Conservation (phyloP, 208 protist species). For the Leishmania braziliensis region DNA sequence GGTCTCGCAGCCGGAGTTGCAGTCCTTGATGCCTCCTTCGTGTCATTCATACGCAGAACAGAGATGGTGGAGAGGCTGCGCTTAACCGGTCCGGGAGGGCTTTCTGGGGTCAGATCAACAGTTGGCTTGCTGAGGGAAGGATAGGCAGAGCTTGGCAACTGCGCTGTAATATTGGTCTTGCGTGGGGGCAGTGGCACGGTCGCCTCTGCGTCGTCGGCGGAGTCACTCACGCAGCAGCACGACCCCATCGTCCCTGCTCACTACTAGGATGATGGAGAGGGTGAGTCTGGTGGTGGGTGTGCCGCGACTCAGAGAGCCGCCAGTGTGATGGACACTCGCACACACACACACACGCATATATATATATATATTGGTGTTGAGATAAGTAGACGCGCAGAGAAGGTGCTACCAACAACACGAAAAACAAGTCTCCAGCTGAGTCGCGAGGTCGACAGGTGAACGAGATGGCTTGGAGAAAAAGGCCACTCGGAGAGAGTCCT, state of each 20-base stretch:
- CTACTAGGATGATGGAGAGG: neutral
- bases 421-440: neutral
- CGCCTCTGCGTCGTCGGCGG: neutral
- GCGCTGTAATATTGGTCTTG: neutral
- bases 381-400: neutral
- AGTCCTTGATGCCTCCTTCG: neutral
- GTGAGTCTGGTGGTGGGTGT: neutral
- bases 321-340: neutral
- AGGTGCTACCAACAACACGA: neutral
- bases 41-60: neutral
- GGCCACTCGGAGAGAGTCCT: no score
- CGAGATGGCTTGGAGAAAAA: neutral
- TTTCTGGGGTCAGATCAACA: neutral
- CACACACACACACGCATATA: neutral
- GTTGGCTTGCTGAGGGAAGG: neutral
- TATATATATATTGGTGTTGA: neutral
- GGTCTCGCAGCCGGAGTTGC: neutral
- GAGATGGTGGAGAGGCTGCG: neutral
- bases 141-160: neutral
- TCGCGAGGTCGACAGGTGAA: neutral
- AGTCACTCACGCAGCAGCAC: constrained; percentile 13
- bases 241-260: constrained; percentile 4
- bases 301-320: neutral
- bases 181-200: neutral
- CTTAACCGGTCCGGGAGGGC: neutral